Evolutionary conservation across 805 yeast genomes (phyloP).

Genomic region (Ogataea wickerhamii): DNA sequence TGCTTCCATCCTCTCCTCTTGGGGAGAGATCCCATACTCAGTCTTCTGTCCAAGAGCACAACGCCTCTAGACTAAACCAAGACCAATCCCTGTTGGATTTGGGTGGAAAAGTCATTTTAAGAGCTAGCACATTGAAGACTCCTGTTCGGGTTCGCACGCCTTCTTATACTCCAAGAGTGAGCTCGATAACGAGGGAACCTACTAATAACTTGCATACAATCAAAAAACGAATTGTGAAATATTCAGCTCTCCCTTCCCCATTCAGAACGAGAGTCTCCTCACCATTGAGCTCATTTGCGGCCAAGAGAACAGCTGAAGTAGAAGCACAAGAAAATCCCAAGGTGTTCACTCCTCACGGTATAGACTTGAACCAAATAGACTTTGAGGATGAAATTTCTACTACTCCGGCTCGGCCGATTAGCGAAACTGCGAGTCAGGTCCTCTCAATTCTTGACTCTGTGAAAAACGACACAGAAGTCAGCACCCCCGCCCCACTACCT

Average conservation of each 20-base stretch:
- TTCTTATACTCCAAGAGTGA: constrained; percentile 22
- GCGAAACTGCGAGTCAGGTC: constrained; percentile 26
- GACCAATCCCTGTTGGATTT: constrained; percentile 18
- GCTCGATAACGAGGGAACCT: constrained; percentile 12
- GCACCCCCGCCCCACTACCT: constrained; percentile 6
- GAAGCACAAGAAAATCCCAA: constrained; percentile 5
- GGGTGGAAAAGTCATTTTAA: constrained; percentile 18
- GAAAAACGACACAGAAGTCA: constrained; percentile 9
- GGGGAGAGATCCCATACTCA: background rate
- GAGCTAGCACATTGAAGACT: constrained; percentile 22
- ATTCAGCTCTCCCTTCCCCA: constrained; percentile 28
- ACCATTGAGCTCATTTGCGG: constrained; percentile 26
- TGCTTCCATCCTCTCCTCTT: constrained; percentile 7
- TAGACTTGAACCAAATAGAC: constrained; percentile 17
- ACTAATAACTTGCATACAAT: constrained; percentile 15
- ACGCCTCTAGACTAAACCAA: background rate
- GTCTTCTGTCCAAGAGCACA: background rate
- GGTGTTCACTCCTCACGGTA: constrained; percentile 12
- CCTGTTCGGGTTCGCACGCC: constrained; percentile 27
- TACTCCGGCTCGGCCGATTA: constrained; percentile 9
- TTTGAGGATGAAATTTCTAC: constrained; percentile 5
- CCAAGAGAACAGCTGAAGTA: constrained; percentile 13
- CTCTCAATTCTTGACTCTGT: constrained; percentile 18
- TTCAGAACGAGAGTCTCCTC: constrained; percentile 26
- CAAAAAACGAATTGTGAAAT: constrained; percentile 28